Evolutionary conservation across 31 red algal species (phyloP).

Genomic region (Odonthalia washingtoniensis): DNA sequence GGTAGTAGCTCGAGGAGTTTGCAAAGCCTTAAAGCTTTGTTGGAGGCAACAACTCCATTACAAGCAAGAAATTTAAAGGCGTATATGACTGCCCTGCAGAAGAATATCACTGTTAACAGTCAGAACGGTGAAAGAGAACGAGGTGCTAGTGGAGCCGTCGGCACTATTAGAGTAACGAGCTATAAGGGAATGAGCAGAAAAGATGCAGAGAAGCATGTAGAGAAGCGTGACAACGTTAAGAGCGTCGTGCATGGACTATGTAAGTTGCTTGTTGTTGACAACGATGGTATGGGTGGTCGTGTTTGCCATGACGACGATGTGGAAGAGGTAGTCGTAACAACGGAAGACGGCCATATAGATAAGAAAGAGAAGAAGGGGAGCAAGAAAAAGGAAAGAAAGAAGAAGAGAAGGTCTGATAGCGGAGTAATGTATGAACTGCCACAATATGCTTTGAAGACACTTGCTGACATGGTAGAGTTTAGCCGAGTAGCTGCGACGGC

Average conservation of each 20-base stretch:
- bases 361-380: neutral
- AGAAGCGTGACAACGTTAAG: conserved; percentile 20
- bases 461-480: conserved; percentile 63
- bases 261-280: neutral
- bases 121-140: no score
- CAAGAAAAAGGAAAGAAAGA: neutral
- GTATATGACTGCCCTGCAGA: conserved; percentile 41
- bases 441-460: conserved; percentile 52
- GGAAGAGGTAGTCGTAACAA: neutral
- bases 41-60: conserved; percentile 48
- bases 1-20: neutral
- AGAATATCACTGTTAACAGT: conserved; percentile 10
- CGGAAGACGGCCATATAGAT: neutral
- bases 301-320: no score
- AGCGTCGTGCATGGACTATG: conserved; percentile 11
- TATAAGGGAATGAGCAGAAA: conserved; percentile 14
- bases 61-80: conserved; percentile 43
- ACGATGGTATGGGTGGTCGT: no score
- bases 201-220: neutral
- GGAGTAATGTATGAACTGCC: conserved; percentile 10
- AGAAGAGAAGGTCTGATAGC: no score
- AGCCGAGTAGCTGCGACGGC: conserved; percentile 60
- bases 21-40: conserved; percentile 33
- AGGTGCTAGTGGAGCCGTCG: no score
- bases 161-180: conserved; percentile 4